Percentiles rank a stretch among this genome's conserved stretches.
These are phyloP conservation scores for Myrica gale DNA, from an alignment of 306 rosid species.

Conservation along the genomic window DNA sequence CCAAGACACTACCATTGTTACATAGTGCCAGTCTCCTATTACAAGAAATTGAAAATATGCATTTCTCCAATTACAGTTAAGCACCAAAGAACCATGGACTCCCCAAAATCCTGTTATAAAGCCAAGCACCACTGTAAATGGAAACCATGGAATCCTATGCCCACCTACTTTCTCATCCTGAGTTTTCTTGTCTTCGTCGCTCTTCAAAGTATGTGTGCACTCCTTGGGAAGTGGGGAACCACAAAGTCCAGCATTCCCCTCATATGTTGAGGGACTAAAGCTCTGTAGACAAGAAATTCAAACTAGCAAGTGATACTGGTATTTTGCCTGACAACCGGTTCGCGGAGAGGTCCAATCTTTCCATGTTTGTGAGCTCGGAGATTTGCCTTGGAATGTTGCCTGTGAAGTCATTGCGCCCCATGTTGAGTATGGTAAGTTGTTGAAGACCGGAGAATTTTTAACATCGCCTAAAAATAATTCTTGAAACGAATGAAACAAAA, in stretches of 20 bases:
- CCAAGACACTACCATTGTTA: neutral
- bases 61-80: neutral
- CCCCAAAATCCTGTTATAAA: conserved; percentile 12
- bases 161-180: neutral
- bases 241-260: neutral
- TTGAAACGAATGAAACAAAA: conserved; percentile 51
- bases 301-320: neutral
- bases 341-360: neutral
- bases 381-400: conserved; percentile 15
- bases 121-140: neutral
- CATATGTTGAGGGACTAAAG: neutral
- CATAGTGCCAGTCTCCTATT: neutral
- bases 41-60: neutral
- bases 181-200: neutral
- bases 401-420: no score
- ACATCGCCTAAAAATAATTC: no score
- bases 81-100: neutral
- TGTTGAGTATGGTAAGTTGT: no score
- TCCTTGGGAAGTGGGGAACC: neutral
- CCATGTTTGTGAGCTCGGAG: conserved; percentile 14
- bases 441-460: no score
- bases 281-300: conserved; percentile 10
- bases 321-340: conserved; percentile 15
- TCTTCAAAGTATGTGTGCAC: neutral
- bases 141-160: neutral